Base-by-base conservation (phyloP, 1,284 basidiomycete genomes). In the Somion occarium region DNA sequence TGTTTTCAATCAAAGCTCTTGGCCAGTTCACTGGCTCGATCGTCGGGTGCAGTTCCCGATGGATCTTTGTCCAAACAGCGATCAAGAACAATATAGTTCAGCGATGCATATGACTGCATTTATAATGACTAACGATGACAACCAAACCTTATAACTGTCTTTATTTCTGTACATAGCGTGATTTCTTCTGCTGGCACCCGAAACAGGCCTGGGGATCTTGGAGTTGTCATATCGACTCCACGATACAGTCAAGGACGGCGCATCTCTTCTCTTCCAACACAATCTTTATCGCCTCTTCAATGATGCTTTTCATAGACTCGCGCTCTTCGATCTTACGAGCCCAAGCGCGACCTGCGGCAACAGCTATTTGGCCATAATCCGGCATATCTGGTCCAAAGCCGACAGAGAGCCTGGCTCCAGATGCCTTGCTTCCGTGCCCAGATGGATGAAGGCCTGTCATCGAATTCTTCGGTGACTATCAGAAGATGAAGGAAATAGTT, bases 261-360 rank as follows among this genome's bases (percentile, higher is more conserved):
- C 82, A 83, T 42, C 83, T 64, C 46, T 70, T 71, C 56, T 87
- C 81, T 23, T 78, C 66, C n/a, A 77, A 46, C 0, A 88, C 83
- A 2, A 79, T 69, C 4, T 67, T 64, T 7, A 85, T 65, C 1
- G 76, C 83, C 49, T 83, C 78, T 20, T 60, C 59, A 15, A 85
- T 69, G 1, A 69, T 67, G 18, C 59, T 58, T 42, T 71, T 65
- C 20, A 84, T 52, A 22, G 73, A 68, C 3, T 60, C 65, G 30
- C 70, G 56, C 52, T 54, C 53, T 59, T 57, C 68, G 46, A 85
- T 69, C 11, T 75, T 73, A 45, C 66, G 67, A 0, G 76, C 78
- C 83, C 83, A 87, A 2, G 79, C 82, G 65, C 82, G 84, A 0
- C 83, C 83, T 7, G 75, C 76, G 1, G 84, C 84, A 11, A 78